Conservation (phyloP, 139 green algal species). For the Tetradesmus lagerheimii region DNA sequence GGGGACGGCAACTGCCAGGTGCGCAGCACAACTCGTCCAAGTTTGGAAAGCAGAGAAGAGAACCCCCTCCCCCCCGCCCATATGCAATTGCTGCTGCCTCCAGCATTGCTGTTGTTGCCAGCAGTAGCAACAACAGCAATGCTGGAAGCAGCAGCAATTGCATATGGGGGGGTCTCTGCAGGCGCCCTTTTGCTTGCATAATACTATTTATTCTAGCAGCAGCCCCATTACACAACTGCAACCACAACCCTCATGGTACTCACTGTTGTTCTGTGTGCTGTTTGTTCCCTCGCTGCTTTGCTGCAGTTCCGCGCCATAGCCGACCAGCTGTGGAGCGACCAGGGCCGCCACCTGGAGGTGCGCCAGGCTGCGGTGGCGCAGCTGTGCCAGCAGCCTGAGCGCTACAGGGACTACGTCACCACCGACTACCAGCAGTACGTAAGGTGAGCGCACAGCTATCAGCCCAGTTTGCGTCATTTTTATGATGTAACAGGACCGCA, state of each 20-base stretch:
- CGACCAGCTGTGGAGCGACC: conserved; percentile 84
- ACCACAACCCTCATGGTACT: too few relatives aligned
- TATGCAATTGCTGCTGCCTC: background rate
- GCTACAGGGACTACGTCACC: conserved; percentile 71
- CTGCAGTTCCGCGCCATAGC: conserved; percentile 81
- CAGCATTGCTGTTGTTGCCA: too few relatives aligned
- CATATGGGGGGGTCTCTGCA: too few relatives aligned
- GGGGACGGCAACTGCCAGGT: conserved; percentile 89
- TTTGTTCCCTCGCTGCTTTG: background rate
- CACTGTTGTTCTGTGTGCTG: background rate
- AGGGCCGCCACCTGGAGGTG: conserved; percentile 70
- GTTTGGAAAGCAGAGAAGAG: too few relatives aligned
- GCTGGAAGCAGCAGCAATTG: too few relatives aligned
- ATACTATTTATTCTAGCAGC: too few relatives aligned
- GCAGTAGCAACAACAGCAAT: too few relatives aligned
- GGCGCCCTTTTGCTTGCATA: too few relatives aligned
- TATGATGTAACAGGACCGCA: too few relatives aligned
- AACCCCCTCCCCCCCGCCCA: too few relatives aligned
- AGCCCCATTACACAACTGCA: too few relatives aligned
- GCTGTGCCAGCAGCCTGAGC: conserved; percentile 59
- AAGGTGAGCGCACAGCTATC: background rate
- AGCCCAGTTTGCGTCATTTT: background rate
- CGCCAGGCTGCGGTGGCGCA: conserved; percentile 69
- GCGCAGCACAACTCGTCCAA: background rate
- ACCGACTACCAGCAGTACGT: conserved; percentile 72